Evolutionary conservation across 2,329 filamentous ascomycete species (phyloP).

Genomic region (Tricladium varicosporioides): DNA sequence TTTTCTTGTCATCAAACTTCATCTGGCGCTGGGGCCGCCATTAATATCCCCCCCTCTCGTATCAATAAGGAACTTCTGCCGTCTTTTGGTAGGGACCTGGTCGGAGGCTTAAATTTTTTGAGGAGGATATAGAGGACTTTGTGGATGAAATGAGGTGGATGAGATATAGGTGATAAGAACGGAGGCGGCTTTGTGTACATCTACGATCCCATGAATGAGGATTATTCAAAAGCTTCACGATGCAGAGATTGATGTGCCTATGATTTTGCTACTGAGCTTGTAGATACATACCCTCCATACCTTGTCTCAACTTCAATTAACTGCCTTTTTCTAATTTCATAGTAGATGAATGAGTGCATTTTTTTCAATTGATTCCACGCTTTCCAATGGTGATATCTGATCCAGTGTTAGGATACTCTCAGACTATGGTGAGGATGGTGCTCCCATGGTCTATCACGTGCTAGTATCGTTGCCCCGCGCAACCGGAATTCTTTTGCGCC

Average conservation of each 20-base stretch:
- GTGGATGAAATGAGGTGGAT: constrained; percentile 8
- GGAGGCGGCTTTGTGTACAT: constrained; percentile 23
- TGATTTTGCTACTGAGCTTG: too few species aligned
- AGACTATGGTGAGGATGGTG: too few species aligned
- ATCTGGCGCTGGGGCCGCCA: constrained; percentile 31
- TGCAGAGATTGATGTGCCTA: not conserved
- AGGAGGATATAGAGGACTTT: constrained; percentile 17
- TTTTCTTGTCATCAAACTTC: constrained; percentile 30
- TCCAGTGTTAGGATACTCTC: too few species aligned
- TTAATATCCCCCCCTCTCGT: constrained; percentile 28
- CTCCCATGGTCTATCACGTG: too few species aligned
- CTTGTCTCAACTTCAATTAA: too few species aligned
- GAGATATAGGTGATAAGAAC: not conserved
- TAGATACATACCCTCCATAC: too few species aligned
- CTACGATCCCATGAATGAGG: constrained; percentile 29
- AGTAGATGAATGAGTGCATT: too few species aligned
- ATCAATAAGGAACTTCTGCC: constrained; percentile 25
- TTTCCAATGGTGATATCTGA: too few species aligned
- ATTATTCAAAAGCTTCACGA: constrained; percentile 19
- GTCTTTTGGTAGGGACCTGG: constrained; percentile 28
- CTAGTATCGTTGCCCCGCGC: not conserved
- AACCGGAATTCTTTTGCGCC: constrained; percentile 3
- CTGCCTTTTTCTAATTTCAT: too few species aligned
- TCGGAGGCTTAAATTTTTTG: constrained; percentile 29
- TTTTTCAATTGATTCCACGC: too few species aligned